A percentile compares a stretch with the other conserved stretches of the same genome.
Conservation (phyloP, 768 basidiomycete species). For the Suillus tomentosus region DNA sequence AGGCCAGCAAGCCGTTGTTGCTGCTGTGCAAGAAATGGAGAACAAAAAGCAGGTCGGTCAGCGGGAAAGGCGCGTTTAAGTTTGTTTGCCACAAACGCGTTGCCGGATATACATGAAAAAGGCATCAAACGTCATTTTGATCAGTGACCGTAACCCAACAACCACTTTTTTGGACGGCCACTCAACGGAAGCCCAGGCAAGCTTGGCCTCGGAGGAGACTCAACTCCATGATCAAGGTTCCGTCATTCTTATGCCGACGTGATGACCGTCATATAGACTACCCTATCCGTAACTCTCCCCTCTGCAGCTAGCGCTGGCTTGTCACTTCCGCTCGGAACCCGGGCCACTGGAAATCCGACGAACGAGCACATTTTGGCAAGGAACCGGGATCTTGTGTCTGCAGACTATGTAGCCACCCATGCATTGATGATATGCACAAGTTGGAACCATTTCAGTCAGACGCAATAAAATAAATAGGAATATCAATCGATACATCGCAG, state of each 20-base stretch:
- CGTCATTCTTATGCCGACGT: neutral
- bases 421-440: neutral
- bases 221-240: neutral
- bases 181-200: neutral
- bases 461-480: neutral
- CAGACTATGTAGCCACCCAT: neutral
- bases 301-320: neutral
- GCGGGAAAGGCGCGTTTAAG: conserved; percentile 16
- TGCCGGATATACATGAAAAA: conserved; percentile 14
- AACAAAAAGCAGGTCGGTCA: conserved; percentile 19
- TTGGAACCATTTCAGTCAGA: neutral
- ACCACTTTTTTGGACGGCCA: neutral
- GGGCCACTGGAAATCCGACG: neutral
- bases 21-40: conserved; percentile 11
- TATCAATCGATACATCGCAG: neutral
- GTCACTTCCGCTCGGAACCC: neutral
- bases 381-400: neutral
- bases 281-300: neutral
- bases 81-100: conserved; percentile 23
- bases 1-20: conserved; percentile 1
- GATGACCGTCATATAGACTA: neutral
- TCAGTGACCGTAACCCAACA: neutral
- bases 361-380: neutral
- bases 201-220: neutral
- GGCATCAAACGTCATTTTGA: conserved; percentile 1